phyloP scores from a whole-genome alignment of 148 eudicot species.

The Spergularia marina region DNA sequence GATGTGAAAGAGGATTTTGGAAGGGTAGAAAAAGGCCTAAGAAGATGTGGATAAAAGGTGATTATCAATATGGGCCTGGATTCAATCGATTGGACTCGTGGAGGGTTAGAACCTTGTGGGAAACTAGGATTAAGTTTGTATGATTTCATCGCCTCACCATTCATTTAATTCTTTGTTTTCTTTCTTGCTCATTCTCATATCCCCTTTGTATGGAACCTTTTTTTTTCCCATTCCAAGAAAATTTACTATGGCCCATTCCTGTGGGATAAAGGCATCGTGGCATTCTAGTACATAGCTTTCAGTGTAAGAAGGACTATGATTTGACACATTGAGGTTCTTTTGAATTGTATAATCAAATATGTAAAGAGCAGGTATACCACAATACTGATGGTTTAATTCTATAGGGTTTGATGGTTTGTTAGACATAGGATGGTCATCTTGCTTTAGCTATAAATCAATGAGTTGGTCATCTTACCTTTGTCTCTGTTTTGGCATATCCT shows the following conservation, averaged over 20 bases:
- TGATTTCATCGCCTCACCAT: neutral
- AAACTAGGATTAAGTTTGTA: neutral
- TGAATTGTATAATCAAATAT: neutral
- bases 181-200: neutral
- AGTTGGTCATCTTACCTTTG: neutral
- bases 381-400: neutral
- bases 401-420: neutral
- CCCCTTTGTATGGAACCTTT: too few species aligned
- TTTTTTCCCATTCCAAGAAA: neutral
- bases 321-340: neutral
- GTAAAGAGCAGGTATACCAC: neutral
- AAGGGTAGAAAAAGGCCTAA: neutral
- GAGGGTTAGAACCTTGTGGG: neutral
- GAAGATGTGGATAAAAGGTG: slow-evolving; percentile 4
- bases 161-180: neutral
- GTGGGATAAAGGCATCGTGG: too few species aligned
- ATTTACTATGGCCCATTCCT: neutral
- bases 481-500: neutral
- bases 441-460: neutral
- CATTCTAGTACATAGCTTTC: neutral
- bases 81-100: neutral
- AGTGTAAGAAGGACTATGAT: neutral
- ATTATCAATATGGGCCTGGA: neutral
- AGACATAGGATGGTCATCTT: neutral
- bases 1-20: neutral